A percentile compares a stretch with the other conserved stretches of the same genome.
These are phyloP conservation scores for Cinchona pubescens DNA, from an alignment of 257 asterid species.

Conservation along the genomic window DNA sequence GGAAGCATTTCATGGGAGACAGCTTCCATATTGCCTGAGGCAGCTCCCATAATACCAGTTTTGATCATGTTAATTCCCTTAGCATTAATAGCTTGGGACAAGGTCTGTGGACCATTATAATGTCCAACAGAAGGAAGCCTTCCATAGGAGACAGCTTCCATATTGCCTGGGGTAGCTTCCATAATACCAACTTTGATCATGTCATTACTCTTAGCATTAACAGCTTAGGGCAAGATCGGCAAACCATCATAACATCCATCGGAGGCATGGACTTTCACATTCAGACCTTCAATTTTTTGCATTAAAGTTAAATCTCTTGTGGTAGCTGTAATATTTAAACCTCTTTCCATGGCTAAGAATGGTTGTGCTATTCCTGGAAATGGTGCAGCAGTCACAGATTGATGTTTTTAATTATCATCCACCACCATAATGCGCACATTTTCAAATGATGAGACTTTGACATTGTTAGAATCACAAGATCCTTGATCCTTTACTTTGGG, in stretches of 20 bases:
- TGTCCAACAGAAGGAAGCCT: conserved; percentile 36
- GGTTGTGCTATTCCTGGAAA: conserved; percentile 37
- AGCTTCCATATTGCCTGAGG: conserved; percentile 32
- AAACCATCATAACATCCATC: conserved; percentile 47
- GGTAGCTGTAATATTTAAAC: conserved; percentile 33
- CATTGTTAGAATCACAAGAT: conserved; percentile 35
- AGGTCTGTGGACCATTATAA: conserved; percentile 25
- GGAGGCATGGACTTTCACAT: conserved; percentile 71
- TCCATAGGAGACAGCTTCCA: conserved; percentile 30
- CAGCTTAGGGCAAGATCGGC: conserved; percentile 23
- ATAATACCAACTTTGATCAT: conserved; percentile 32
- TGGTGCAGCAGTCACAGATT: conserved; percentile 33
- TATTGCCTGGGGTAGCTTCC: conserved; percentile 37
- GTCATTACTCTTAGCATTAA: conserved; percentile 30
- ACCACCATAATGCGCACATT: conserved; percentile 31
- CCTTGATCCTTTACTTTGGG: conserved; percentile 33
- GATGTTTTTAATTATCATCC: conserved; percentile 39
- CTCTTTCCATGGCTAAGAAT: conserved; percentile 34
- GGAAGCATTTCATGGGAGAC: conserved; percentile 33
- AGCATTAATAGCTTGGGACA: conserved; percentile 30
- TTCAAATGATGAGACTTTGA: conserved; percentile 37
- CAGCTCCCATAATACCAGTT: conserved; percentile 34
- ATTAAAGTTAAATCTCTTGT: conserved; percentile 53
- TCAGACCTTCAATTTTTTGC: conserved; percentile 78
- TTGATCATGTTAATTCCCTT: conserved; percentile 31